A percentile compares a stretch with the other conserved stretches of the same genome.
Conservation (phyloP, 129 eudicot species). For the Heracleum sosnowskyi region DNA sequence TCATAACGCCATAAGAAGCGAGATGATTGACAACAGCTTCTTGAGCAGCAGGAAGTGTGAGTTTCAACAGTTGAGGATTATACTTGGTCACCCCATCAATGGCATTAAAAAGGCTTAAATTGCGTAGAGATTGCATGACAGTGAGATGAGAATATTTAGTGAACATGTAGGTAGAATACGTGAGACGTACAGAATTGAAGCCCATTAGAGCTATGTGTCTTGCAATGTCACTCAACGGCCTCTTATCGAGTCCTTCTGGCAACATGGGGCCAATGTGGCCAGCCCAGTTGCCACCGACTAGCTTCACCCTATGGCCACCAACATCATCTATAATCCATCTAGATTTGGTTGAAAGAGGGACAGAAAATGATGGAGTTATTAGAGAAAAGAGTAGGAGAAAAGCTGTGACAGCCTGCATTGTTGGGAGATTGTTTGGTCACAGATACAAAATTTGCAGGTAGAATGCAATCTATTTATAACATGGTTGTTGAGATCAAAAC, state of each 20-base stretch:
- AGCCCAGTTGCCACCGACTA: slow-evolving; percentile 33
- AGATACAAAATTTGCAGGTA: not conserved
- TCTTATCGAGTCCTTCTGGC: slow-evolving; percentile 31
- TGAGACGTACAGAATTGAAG: slow-evolving; percentile 33
- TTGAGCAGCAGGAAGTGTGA: slow-evolving; percentile 15
- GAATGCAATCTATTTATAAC: not conserved
- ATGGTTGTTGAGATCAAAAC: not conserved
- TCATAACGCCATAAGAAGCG: slow-evolving; percentile 20
- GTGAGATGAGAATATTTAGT: slow-evolving; percentile 21
- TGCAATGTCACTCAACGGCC: slow-evolving; percentile 22
- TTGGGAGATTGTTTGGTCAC: not conserved
- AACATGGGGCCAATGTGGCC: slow-evolving; percentile 32
- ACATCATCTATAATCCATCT: slow-evolving; percentile 33
- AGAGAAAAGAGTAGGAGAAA: slow-evolving; percentile 7
- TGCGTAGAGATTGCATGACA: slow-evolving; percentile 19
- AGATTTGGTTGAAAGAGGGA: slow-evolving; percentile 32
- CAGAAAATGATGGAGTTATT: not conserved
- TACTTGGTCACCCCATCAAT: slow-evolving; percentile 13
- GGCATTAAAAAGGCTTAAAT: slow-evolving; percentile 13
- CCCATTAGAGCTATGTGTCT: slow-evolving; percentile 14
- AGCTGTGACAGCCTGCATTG: not conserved
- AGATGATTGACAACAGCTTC: slow-evolving; percentile 29
- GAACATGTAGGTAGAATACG: slow-evolving; percentile 36
- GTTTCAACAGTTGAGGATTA: slow-evolving; percentile 21
- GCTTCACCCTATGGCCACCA: slow-evolving; percentile 27